Evolutionary conservation across 2,329 filamentous ascomycete species (phyloP), one percentile per base, ranked within the genome.

Genomic region (Trichoderma citrinoviride): DNA sequence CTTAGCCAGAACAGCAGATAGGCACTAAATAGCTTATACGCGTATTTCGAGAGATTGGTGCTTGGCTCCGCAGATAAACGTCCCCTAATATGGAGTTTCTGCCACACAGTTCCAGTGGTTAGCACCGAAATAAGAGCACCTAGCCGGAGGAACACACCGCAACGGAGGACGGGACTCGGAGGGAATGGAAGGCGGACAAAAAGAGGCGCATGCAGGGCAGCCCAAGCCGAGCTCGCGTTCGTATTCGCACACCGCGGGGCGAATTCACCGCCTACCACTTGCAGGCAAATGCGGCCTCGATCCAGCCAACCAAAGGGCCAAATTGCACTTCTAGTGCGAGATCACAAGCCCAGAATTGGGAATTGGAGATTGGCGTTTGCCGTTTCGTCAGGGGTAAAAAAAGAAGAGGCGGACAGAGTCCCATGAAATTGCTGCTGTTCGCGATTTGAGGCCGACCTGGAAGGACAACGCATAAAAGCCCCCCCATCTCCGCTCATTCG

Each of bases 191-290:
- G 19, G 25, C 23, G 19, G 14, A 41, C 10, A 21, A 27, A 19
- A 53, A 53, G 53, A 56, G 40, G 56, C 33, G 46, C n/a, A 61
- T 46, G 52, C 49, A 62, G 43, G 57, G 23, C 46, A 47, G 15
- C 43, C 37, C 25, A 47, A 23, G 19, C 40, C 60, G 64, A 44
- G 50, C 64, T 68, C 66, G 67, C 69, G 64, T 74, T 74, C 73
- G 73, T 74, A 74, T 74, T 74, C 73, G 73, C 73, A 73, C 71
- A 64, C 33, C 46, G 33, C 58, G 65, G 57, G 69, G 67, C n/a
- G 1, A 10, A 10, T 19, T 61, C 64, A 66, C 66, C 66, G 64
- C 57, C 63, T 65, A 33, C 52, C 61, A 40, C 55, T 47, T 65
- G 64, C 63, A 69, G 27, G 67, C 44, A n/a, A 41, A 21, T 15